Base-by-base conservation (phyloP, 2,329 filamentous ascomycete species). In the Colletotrichum brevisporum region DNA sequence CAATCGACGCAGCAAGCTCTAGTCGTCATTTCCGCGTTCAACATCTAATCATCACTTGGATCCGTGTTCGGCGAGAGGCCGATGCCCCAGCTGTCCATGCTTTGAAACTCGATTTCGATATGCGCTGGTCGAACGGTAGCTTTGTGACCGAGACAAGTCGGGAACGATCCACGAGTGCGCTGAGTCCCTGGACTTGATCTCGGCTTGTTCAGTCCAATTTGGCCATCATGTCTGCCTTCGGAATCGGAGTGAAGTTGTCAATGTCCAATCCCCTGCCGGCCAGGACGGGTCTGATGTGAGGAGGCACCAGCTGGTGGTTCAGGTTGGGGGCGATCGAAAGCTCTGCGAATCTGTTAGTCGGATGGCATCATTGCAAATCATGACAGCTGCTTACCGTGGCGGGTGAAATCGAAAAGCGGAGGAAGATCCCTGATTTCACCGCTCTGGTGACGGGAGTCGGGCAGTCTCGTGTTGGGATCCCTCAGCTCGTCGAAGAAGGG, bases 401-500 rank as follows among this genome's bases (percentile, higher is more conserved):
- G 92, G 60, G 93, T 92, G 81, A 99, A 99, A 81, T 98, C 92
- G 82, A 98, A 99, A 63, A 99, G 88, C 53, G 88, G 87, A 24
- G 96, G 96, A 60, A 99, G 84, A 70, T 98, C 95, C 78, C 92
- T 92, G 57, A 92, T 83, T 54, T 92, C 87, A 71, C 92, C 92
- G 74, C 92, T 93, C 71, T 93, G 89, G 82, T 98, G 94, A 79
- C 96, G 92, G 26, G 96, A 99, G 80, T 99, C 96, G 10, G 95
- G 96, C 73, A 99, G 87, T 80, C 92, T 93, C 69, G 95, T 98
- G 79, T 81, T 90, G n/a, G 94, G 94, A 76, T 98, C 94, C 76
- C 96, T 90, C 72, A 99, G 87, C 82, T 99, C 96, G 77, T 99
- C 95, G 78, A 99, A 99, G 88, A 98, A 99, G 45, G 96, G 94